Percentiles rank a stretch among this genome's conserved stretches.
phyloP scores from a whole-genome alignment of 495 filamentous ascomycete genomes.

The Penicillium dipodomyicola region DNA sequence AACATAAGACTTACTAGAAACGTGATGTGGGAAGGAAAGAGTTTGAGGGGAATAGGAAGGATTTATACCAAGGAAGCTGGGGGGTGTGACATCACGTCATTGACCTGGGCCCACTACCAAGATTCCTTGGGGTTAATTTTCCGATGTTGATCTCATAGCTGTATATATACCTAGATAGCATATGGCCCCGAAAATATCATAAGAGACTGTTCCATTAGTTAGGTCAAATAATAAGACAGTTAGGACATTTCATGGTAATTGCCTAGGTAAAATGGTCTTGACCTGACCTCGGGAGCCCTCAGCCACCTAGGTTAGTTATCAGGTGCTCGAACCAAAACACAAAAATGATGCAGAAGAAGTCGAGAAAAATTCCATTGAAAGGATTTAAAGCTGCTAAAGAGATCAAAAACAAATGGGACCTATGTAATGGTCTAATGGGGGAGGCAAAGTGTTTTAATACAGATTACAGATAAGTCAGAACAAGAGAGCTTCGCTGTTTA shows the following conservation, averaged over 20 bases:
- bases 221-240: too few species aligned
- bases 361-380: slow-evolving; percentile 19
- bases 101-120: slow-evolving; percentile 22
- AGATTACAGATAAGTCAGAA: slow-evolving; percentile 34
- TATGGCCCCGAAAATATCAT: background rate
- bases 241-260: too few species aligned
- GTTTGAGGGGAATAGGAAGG: slow-evolving; percentile 8
- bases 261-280: background rate
- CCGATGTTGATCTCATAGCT: background rate
- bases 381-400: slow-evolving; percentile 37
- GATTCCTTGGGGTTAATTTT: slow-evolving; percentile 1
- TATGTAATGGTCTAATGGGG: slow-evolving; percentile 30
- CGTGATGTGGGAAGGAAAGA: slow-evolving; percentile 6
- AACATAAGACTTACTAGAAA: slow-evolving; percentile 7
- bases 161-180: background rate
- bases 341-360: background rate
- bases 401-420: slow-evolving; percentile 34
- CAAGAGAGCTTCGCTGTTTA: slow-evolving; percentile 42
- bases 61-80: slow-evolving; percentile 30
- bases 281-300: background rate
- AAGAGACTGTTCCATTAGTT: too few species aligned
- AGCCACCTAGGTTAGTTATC: slow-evolving; percentile 12
- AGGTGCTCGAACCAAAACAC: background rate
- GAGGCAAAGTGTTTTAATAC: slow-evolving; percentile 43
- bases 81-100: slow-evolving; percentile 39